Evolutionary conservation across 2,329 filamentous ascomycete genomes (phyloP), one percentile per base, ranked within the genome.

Genomic region (Aspergillus japonicus): DNA sequence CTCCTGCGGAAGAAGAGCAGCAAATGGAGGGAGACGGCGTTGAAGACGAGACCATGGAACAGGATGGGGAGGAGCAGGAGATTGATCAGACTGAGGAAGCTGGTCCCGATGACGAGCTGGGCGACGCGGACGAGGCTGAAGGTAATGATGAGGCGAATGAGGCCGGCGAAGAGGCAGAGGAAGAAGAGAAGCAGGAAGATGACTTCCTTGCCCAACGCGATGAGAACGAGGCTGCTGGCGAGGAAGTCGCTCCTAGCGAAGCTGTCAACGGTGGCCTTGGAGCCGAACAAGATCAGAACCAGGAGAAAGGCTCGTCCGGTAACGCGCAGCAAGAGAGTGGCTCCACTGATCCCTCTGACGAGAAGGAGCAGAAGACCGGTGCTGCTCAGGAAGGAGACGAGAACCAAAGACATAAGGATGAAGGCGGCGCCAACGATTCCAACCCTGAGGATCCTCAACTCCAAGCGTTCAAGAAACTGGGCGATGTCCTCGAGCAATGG

Each of bases 401-500:
- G 35, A 73, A 69, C 60, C 70, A 74, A 63, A 66, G 67, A 19
- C 74, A 71, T 58, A 69, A 69, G 44, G 75, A 76, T 51, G 70
- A 70, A 44, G 76, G 75, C 47, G 77, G 75, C 47, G 70, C 65
- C 10, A 71, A 76, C 29, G 73, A 78, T 52, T 67, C 68, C 23
- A 68, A 68, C 42, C 68, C 71, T 7, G 69, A 76, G 47, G 75
- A 77, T 53, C 74, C 75, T 62, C 74, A 85, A 54, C 79, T 81
- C 50, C 87, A 95, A 66, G 90, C 92, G 1, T 96, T 97, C 82
- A 95, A 95, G 78, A 96, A 96, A 71, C 85, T 99, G 31, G 95
- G 95, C 23, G 92, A 99, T 78, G 89, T 92, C 5, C 82, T 99
- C 33, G 93, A 98, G 74, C 87, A 89, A 68, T 99, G 93, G 91